phyloP scores from a whole-genome alignment of 2,329 filamentous ascomycete species.

The Aspergillus glaucus region DNA sequence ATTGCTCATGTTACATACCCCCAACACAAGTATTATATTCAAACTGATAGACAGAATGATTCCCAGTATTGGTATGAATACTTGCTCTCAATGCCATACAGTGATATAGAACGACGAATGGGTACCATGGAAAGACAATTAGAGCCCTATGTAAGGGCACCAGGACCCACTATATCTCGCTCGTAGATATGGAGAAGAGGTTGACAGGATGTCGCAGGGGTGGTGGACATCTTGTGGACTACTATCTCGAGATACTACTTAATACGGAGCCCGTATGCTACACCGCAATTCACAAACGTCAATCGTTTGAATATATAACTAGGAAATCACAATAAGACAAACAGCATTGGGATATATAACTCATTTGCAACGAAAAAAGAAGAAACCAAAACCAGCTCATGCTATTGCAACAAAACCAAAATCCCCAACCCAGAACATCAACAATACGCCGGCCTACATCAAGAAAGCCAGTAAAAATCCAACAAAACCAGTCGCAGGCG shows the following conservation, averaged over 20 bases:
- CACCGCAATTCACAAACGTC: no score
- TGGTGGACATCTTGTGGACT: no score
- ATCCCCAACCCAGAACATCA: no score
- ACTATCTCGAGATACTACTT: no score
- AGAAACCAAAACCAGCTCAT: not conserved
- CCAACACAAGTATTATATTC: slow-evolving; percentile 4
- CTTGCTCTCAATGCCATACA: no score
- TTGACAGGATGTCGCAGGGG: not conserved
- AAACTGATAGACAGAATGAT: slow-evolving; percentile 7
- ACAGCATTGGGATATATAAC: no score
- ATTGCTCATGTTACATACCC: not conserved
- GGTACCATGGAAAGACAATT: no score
- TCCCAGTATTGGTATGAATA: not conserved
- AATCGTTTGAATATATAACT: no score
- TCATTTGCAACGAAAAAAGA: not conserved
- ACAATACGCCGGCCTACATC: not conserved
- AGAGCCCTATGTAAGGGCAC: not conserved
- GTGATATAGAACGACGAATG: no score
- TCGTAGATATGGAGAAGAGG: not conserved
- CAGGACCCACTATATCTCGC: not conserved
- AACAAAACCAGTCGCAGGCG: slow-evolving; percentile 28
- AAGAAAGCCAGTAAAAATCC: slow-evolving; percentile 18
- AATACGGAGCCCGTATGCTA: no score
- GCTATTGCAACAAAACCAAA: not conserved
- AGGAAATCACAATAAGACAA: no score